Conservation (phyloP, 345 rosid species). For the Euphorbia pulcherrima region DNA sequence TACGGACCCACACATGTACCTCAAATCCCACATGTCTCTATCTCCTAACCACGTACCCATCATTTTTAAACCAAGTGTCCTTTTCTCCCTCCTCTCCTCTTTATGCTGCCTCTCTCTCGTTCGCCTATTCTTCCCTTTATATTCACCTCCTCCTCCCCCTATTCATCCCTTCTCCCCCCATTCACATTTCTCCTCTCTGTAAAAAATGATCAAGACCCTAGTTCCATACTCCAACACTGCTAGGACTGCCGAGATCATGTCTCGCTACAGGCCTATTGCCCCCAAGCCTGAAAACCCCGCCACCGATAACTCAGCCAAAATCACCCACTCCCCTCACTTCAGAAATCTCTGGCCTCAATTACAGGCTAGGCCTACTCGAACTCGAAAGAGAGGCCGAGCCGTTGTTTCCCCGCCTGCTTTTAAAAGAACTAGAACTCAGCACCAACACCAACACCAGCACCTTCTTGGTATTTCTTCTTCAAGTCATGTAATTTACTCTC, state of each 20-base stretch:
- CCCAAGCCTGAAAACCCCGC: conserved; percentile 62
- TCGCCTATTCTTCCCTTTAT: conserved; percentile 25
- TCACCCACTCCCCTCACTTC: conserved; percentile 67
- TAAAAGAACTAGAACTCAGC: conserved; percentile 44
- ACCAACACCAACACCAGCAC: no score
- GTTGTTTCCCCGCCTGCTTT: conserved; percentile 45
- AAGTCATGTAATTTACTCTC: conserved; percentile 23
- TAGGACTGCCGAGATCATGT: conserved; percentile 90
- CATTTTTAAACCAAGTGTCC: conserved; percentile 52
- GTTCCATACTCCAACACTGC: conserved; percentile 43
- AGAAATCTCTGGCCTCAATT: conserved; percentile 81
- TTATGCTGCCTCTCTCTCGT: conserved; percentile 47
- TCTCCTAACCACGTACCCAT: conserved; percentile 70
- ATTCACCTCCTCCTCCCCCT: neutral
- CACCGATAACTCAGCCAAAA: conserved; percentile 46
- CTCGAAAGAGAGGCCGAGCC: conserved; percentile 79
- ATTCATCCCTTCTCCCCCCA: neutral
- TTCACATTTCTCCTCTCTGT: neutral
- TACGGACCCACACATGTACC: conserved; percentile 32
- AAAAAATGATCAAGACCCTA: conserved; percentile 62
- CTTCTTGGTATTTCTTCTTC: conserved; percentile 28
- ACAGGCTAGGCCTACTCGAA: conserved; percentile 79
- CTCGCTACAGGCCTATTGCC: conserved; percentile 86
- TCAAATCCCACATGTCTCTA: conserved; percentile 50
- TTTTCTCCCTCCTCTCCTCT: conserved; percentile 30